These are phyloP conservation scores for Aspergillus conjunctus DNA, from an alignment of 495 filamentous ascomycete genomes.

Conservation along the genomic window DNA sequence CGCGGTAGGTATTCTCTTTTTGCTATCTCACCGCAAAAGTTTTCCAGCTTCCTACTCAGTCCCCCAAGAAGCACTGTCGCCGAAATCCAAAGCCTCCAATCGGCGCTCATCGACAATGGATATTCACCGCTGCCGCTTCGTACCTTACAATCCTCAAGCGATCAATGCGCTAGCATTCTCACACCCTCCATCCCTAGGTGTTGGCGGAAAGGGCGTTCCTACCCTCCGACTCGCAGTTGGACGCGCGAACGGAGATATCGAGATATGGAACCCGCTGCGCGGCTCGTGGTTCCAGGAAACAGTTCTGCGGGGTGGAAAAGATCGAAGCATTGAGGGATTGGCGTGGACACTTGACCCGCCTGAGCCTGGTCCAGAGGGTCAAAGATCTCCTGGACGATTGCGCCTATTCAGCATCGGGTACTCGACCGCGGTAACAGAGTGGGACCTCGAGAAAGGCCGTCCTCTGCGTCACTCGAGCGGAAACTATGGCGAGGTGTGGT, in stretches of 20 bases:
- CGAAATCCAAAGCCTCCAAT: neutral
- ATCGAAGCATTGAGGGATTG: conserved; percentile 85
- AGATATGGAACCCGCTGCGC: conserved; percentile 93
- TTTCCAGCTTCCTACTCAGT: conserved; percentile 15
- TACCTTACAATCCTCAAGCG: conserved; percentile 88
- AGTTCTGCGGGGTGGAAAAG: conserved; percentile 79
- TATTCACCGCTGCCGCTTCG: conserved; percentile 95
- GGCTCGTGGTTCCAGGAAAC: conserved; percentile 91
- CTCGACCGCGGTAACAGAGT: conserved; percentile 88
- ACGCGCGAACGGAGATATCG: conserved; percentile 92
- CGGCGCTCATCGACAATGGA: conserved; percentile 63
- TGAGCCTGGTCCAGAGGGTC: conserved; percentile 61
- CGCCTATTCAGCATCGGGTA: conserved; percentile 97
- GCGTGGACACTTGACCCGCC: conserved; percentile 89
- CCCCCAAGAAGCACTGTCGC: conserved; percentile 3
- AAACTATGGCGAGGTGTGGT: conserved; percentile 96
- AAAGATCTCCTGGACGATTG: conserved; percentile 68
- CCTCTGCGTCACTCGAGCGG: conserved; percentile 82
- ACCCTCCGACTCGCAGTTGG: conserved; percentile 83
- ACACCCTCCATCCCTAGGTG: conserved; percentile 63
- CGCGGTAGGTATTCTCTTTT: conserved; percentile 29
- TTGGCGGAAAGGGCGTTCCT: conserved; percentile 51
- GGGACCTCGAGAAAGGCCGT: conserved; percentile 78
- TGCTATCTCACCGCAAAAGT: conserved; percentile 10
- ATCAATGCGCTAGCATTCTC: conserved; percentile 96